A percentile compares a stretch with the other conserved stretches of the same genome.
phyloP scores from a whole-genome alignment of 2,329 filamentous ascomycete genomes.

The Aulographum hederae region DNA sequence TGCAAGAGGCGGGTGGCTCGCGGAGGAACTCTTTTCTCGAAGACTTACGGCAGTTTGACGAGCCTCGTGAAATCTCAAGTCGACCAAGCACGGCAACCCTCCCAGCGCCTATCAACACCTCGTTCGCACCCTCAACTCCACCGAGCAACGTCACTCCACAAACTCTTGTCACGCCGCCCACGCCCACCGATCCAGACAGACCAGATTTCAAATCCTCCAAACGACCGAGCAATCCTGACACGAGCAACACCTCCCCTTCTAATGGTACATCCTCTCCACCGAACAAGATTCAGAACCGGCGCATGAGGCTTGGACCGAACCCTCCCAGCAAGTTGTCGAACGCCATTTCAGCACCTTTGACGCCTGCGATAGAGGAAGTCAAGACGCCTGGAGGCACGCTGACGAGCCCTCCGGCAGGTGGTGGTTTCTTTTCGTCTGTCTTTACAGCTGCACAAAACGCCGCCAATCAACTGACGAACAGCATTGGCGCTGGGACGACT shows the following conservation, averaged over 20 bases:
- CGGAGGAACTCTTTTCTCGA: too few relatives aligned
- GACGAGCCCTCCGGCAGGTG: slow-evolving; percentile 22
- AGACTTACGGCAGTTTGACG: too few relatives aligned
- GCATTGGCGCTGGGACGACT: too few relatives aligned
- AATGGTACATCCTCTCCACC: slow-evolving; percentile 16
- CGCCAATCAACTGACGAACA: slow-evolving; percentile 55
- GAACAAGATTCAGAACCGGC: slow-evolving; percentile 11
- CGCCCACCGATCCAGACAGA: slow-evolving; percentile 35
- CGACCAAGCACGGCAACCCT: too few relatives aligned
- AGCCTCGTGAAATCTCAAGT: too few relatives aligned
- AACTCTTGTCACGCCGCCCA: slow-evolving; percentile 46
- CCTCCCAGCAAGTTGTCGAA: slow-evolving; percentile 12
- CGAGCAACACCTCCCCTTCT: too few relatives aligned
- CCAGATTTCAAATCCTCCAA: slow-evolving; percentile 4
- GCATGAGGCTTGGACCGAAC: background rate
- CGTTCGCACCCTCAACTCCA: too few relatives aligned
- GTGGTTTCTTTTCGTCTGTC: slow-evolving; percentile 82
- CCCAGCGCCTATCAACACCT: too few relatives aligned
- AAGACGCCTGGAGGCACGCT: slow-evolving; percentile 38
- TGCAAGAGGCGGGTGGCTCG: too few relatives aligned
- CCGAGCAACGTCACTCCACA: slow-evolving; percentile 25
- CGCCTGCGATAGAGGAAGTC: slow-evolving; percentile 46
- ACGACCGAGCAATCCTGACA: too few relatives aligned
- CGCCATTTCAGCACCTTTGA: slow-evolving; percentile 44
- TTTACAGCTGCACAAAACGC: slow-evolving; percentile 88